phyloP scores from a whole-genome alignment of 1,284 basidiomycete species.

The Trichosporon sp. region DNA sequence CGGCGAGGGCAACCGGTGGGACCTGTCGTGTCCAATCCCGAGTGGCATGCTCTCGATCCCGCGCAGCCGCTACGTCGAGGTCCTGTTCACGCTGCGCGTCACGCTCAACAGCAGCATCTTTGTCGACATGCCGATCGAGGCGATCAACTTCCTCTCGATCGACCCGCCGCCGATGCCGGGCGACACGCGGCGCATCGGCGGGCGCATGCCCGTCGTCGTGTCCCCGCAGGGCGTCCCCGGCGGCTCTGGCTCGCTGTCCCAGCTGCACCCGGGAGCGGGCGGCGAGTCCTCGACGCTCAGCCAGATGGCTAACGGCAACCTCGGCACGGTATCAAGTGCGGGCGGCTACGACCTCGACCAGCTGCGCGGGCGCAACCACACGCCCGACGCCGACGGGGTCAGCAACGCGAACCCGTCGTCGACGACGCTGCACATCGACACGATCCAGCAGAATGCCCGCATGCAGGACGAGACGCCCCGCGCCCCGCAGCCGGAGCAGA shows the following conservation, averaged over 20 bases:
- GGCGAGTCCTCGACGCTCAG: neutral
- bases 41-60: constrained; percentile 67
- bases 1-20: constrained; percentile 57
- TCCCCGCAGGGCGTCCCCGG: neutral
- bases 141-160: constrained; percentile 50
- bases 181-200: constrained; percentile 18
- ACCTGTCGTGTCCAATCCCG: constrained; percentile 64
- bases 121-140: constrained; percentile 45
- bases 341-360: neutral
- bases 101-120: constrained; percentile 63
- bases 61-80: constrained; percentile 72
- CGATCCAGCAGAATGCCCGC: constrained; percentile 29
- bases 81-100: constrained; percentile 70
- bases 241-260: too few species aligned
- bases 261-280: neutral
- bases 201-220: neutral
- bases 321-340: neutral
- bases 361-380: neutral
- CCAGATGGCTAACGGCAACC: neutral
- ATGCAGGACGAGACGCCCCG: constrained; percentile 18
- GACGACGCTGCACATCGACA: constrained; percentile 42
- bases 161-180: constrained; percentile 47
- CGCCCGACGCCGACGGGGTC: neutral
- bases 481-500: constrained; percentile 5
- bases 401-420: constrained; percentile 18